Evolutionary conservation across 2,329 filamentous ascomycete genomes (phyloP).

Genomic region (Alternaria sp.): DNA sequence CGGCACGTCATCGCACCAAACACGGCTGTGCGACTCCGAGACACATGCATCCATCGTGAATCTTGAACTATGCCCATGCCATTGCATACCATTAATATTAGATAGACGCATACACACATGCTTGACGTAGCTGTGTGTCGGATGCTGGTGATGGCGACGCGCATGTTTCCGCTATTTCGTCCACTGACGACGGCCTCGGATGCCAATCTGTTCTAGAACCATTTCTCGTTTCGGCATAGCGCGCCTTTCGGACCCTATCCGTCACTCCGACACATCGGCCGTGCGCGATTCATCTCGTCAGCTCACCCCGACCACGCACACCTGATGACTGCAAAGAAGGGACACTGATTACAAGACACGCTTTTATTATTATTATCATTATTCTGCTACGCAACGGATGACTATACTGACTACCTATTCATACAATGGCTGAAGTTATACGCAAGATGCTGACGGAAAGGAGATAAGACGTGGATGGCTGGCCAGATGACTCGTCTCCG

Average conservation of each 20-base stretch:
- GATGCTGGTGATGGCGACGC: not conserved
- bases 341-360: not conserved
- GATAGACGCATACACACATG: not conserved
- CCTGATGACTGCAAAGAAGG: not conserved
- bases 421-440: conserved; percentile 13
- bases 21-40: not conserved
- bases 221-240: not conserved
- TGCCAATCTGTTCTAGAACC: conserved; percentile 9
- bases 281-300: not conserved
- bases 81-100: too few relatives aligned
- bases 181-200: not conserved
- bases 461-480: not conserved
- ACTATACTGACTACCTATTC: conserved; percentile 13
- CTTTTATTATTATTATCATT: conserved; percentile 1
- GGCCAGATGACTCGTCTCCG: not conserved
- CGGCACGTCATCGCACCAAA: conserved; percentile 21
- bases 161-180: conserved; percentile 2
- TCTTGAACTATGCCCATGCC: too few relatives aligned
- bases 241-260: not conserved
- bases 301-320: not conserved
- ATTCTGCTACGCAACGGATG: conserved; percentile 8
- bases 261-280: conserved; percentile 1
- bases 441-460: conserved; percentile 1
- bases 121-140: not conserved
- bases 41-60: not conserved